Percentiles rank a stretch among this genome's conserved stretches.
These are phyloP conservation scores for Actinomucor elegans DNA, from an alignment of 371 early-diverging fungal species.

Conservation along the genomic window DNA sequence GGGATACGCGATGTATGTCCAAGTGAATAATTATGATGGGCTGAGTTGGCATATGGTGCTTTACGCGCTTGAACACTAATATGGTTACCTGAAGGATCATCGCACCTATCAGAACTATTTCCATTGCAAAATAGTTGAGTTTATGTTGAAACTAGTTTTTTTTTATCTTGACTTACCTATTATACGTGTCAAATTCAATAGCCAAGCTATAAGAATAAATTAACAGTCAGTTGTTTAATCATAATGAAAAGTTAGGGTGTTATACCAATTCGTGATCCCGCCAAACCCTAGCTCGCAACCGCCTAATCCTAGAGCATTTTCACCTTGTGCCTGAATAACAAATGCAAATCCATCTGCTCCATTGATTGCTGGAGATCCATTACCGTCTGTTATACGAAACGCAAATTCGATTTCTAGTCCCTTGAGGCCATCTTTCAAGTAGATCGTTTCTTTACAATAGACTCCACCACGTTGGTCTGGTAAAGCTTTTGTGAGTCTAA, in stretches of 20 bases:
- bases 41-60: slow-evolving; percentile 31
- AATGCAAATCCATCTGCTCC: slow-evolving; percentile 53
- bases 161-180: no score
- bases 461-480: slow-evolving; percentile 31
- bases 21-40: slow-evolving; percentile 48
- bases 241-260: no score
- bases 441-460: slow-evolving; percentile 12
- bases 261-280: slow-evolving; percentile 37
- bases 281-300: slow-evolving; percentile 50
- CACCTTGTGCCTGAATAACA: slow-evolving; percentile 29
- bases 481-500: slow-evolving; percentile 23
- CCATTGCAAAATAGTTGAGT: background rate
- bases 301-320: slow-evolving; percentile 38
- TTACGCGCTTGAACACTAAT: slow-evolving; percentile 47
- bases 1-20: slow-evolving; percentile 44
- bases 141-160: no score
- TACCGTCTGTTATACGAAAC: slow-evolving; percentile 31
- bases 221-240: no score
- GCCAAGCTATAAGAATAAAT: slow-evolving; percentile 36
- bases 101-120: slow-evolving; percentile 37
- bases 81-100: slow-evolving; percentile 55
- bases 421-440: slow-evolving; percentile 3
- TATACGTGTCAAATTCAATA: slow-evolving; percentile 59
- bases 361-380: slow-evolving; percentile 18
- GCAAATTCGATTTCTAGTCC: slow-evolving; percentile 36